Percentiles rank a stretch among this genome's conserved stretches.
Conservation (phyloP, 2,329 filamentous ascomycete species). For the Cordyceps cateniannulata region DNA sequence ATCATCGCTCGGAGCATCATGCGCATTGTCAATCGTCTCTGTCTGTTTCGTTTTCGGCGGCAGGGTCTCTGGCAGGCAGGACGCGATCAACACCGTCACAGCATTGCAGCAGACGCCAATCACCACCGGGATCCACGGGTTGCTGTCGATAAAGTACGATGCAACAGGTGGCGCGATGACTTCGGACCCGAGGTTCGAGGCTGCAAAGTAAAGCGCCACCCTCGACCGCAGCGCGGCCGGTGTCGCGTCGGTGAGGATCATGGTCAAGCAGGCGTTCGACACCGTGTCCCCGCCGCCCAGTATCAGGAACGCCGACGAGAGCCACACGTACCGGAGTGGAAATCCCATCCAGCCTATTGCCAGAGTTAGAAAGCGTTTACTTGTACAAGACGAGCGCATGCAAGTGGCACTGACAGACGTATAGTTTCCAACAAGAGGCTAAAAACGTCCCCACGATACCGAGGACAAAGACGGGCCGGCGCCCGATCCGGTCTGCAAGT, state of each 20-base stretch:
- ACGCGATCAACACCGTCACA: neutral
- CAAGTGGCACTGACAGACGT: neutral
- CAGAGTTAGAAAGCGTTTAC: neutral
- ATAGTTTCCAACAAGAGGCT: conserved; percentile 1
- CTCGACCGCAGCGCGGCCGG: neutral
- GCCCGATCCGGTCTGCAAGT: conserved; percentile 5
- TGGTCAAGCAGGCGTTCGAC: conserved; percentile 3
- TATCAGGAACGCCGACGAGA: conserved; percentile 6
- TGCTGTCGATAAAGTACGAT: conserved; percentile 10
- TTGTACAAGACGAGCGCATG: neutral
- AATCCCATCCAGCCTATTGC: conserved; percentile 6
- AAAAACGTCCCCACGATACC: neutral
- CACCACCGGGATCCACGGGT: conserved; percentile 4
- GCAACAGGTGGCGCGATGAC: conserved; percentile 9
- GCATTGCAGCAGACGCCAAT: conserved; percentile 1
- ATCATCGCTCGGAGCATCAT: neutral
- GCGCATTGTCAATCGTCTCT: neutral
- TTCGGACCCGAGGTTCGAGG: conserved; percentile 66
- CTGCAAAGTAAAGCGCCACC: conserved; percentile 75
- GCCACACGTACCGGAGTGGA: conserved; percentile 2
- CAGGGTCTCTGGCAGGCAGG: conserved; percentile 1
- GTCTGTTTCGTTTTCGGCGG: neutral
- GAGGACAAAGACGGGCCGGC: neutral
- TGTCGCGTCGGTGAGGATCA: conserved; percentile 10
- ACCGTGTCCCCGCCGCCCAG: conserved; percentile 7